Evolutionary conservation across 1,139 yeast species (phyloP).

Genomic region (Cylindricascospora bacillispora): DNA sequence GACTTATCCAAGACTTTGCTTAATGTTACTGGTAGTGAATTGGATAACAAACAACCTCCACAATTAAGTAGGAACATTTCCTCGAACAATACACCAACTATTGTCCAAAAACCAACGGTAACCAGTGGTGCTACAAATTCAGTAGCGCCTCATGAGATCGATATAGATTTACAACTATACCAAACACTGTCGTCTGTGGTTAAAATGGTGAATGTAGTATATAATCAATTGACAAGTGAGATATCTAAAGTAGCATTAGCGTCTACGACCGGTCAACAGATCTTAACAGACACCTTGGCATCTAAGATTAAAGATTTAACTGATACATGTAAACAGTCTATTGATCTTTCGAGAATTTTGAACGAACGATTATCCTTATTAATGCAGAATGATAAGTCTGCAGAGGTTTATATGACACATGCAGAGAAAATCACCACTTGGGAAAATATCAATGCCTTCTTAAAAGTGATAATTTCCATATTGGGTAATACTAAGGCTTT

Average conservation of each 20-base stretch:
- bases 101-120: neutral
- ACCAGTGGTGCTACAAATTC: neutral
- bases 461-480: constrained; percentile 73
- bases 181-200: constrained; percentile 66
- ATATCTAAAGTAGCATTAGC: constrained; percentile 61
- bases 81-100: neutral
- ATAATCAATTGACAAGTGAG: constrained; percentile 65
- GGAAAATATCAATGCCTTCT: constrained; percentile 75
- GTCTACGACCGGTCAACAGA: constrained; percentile 21
- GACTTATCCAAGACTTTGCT: neutral
- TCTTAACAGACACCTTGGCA: constrained; percentile 36
- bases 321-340: constrained; percentile 62
- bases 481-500: constrained; percentile 73
- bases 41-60: too few relatives aligned
- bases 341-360: constrained; percentile 65
- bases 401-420: constrained; percentile 34
- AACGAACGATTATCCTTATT: constrained; percentile 39
- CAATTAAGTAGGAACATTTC: too few relatives aligned
- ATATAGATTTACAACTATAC: constrained; percentile 65
- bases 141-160: constrained; percentile 25
- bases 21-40: neutral
- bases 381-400: constrained; percentile 28
- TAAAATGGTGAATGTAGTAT: constrained; percentile 64
- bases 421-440: constrained; percentile 59
- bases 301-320: constrained; percentile 67